Conservation (phyloP, 257 asterid species). For the Hygrophila difformis region DNA sequence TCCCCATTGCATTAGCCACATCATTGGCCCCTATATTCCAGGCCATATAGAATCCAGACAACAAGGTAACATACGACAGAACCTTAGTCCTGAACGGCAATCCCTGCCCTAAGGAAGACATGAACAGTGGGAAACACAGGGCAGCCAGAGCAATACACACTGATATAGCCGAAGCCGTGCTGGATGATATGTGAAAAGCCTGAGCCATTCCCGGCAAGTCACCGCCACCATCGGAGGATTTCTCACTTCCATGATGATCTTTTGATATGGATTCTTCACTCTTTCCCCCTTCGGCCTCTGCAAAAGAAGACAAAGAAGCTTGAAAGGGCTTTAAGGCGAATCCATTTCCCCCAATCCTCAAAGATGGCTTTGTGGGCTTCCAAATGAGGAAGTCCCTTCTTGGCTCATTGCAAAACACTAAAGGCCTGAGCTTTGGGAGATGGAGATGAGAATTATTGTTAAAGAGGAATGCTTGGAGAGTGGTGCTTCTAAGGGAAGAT, state of each 20-base stretch:
- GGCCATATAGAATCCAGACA: slow-evolving; percentile 94
- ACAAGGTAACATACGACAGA: slow-evolving; percentile 57
- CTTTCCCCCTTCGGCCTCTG: slow-evolving; percentile 39
- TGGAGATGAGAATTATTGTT: slow-evolving; percentile 21
- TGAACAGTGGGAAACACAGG: slow-evolving; percentile 55
- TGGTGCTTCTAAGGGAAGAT: slow-evolving; percentile 40
- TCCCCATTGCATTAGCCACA: slow-evolving; percentile 98
- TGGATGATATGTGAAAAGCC: slow-evolving; percentile 66
- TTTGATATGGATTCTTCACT: slow-evolving; percentile 12
- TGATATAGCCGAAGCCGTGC: slow-evolving; percentile 67
- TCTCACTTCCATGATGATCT: slow-evolving; percentile 13
- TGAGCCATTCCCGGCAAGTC: slow-evolving; percentile 67
- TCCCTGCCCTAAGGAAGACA: slow-evolving; percentile 60
- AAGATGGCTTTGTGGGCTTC: slow-evolving; percentile 25
- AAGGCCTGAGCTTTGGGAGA: slow-evolving; percentile 27
- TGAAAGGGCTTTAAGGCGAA: slow-evolving; percentile 28
- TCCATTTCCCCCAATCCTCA: slow-evolving; percentile 19
- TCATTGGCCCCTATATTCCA: slow-evolving; percentile 98
- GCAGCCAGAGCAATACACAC: slow-evolving; percentile 74
- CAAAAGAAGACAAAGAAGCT: slow-evolving; percentile 67
- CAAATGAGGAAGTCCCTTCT: slow-evolving; percentile 26
- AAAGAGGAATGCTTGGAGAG: slow-evolving; percentile 25
- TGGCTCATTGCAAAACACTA: slow-evolving; percentile 21
- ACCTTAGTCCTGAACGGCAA: slow-evolving; percentile 39
- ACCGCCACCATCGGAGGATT: slow-evolving; percentile 7